A percentile compares a stretch with the other conserved stretches of the same genome.
Conservation (phyloP, 768 basidiomycete species). For the Xerocomus brunneocitrinus region DNA sequence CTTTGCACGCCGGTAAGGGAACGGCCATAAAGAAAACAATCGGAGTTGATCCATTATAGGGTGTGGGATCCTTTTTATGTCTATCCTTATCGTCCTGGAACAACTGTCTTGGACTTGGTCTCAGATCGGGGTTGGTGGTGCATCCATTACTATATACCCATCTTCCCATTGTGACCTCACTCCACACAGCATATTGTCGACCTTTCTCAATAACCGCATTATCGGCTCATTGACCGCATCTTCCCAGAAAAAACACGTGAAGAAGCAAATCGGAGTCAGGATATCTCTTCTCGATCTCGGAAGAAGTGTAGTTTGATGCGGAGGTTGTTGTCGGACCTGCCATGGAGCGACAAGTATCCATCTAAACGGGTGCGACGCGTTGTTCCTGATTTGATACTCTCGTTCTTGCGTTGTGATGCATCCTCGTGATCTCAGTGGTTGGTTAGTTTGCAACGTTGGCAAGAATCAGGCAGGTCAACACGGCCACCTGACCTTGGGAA, state of each 20-base stretch:
- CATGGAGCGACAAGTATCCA: conserved; percentile 25
- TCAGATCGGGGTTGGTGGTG: neutral
- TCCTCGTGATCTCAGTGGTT: too few relatives aligned
- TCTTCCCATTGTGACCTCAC: conserved; percentile 3
- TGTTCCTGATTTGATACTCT: conserved; percentile 13
- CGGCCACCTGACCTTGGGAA: too few relatives aligned
- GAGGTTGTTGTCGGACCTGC: conserved; percentile 12
- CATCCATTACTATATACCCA: neutral
- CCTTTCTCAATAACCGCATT: conserved; percentile 37
- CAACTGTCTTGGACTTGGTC: conserved; percentile 15
- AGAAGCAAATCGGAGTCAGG: neutral
- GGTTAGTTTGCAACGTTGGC: too few relatives aligned
- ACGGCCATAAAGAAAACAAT: conserved; percentile 37
- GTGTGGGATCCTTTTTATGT: neutral
- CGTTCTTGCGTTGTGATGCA: too few relatives aligned
- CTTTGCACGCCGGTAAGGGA: conserved; percentile 42
- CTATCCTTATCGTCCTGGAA: neutral
- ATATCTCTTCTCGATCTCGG: conserved; percentile 23
- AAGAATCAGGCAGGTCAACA: too few relatives aligned
- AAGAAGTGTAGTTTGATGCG: conserved; percentile 25
- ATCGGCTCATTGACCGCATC: conserved; percentile 26
- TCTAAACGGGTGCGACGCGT: too few relatives aligned
- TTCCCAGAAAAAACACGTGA: neutral
- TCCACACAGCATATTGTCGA: conserved; percentile 32
- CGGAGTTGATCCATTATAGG: conserved; percentile 44